A percentile compares a stretch with the other conserved stretches of the same genome.
Evolutionary conservation across 202 grass and related monocot genomes (phyloP).

Genomic region (Setaria viridis): DNA sequence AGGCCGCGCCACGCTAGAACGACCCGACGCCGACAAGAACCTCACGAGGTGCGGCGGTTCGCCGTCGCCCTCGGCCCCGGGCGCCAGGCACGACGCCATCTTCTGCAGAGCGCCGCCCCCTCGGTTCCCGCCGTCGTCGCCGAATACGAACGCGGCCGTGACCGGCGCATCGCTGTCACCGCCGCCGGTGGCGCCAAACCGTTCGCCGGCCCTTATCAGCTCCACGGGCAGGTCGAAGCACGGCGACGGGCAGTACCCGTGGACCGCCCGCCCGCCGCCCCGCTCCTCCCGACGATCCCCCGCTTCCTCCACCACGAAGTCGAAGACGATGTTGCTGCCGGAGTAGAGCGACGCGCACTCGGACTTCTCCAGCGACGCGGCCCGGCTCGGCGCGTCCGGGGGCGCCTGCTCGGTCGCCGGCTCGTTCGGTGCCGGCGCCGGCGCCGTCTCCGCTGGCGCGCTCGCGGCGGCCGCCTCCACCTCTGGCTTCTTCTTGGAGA

Average conservation of each 20-base stretch:
- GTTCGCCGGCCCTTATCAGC: slow-evolving; percentile 44
- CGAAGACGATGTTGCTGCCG: slow-evolving; percentile 54
- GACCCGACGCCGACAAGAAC: slow-evolving; percentile 45
- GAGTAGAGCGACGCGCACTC: slow-evolving; percentile 50
- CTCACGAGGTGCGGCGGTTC: slow-evolving; percentile 36
- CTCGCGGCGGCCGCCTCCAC: not conserved
- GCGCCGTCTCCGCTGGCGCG: not conserved
- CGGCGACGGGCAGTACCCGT: slow-evolving; percentile 55
- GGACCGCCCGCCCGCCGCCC: not conserved
- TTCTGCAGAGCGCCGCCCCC: slow-evolving; percentile 28
- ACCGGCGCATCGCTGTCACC: slow-evolving; percentile 18
- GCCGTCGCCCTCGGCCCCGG: not conserved
- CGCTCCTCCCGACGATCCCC: not conserved
- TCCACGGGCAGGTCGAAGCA: slow-evolving; percentile 63
- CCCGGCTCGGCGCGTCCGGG: not conserved
- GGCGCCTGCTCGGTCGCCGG: not conserved
- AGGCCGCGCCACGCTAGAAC: slow-evolving; percentile 1
- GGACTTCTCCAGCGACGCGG: slow-evolving; percentile 37
- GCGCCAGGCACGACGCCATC: slow-evolving; percentile 52
- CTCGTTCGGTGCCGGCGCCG: slow-evolving; percentile 4
- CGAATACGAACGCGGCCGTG: slow-evolving; percentile 47
- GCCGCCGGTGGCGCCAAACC: not conserved
- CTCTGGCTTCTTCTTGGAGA: slow-evolving; percentile 56
- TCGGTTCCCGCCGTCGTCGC: not conserved
- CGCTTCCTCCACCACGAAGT: slow-evolving; percentile 38